Evolutionary conservation across 2,329 filamentous ascomycete genomes (phyloP).

Genomic region (Dactylellina haptotyla): DNA sequence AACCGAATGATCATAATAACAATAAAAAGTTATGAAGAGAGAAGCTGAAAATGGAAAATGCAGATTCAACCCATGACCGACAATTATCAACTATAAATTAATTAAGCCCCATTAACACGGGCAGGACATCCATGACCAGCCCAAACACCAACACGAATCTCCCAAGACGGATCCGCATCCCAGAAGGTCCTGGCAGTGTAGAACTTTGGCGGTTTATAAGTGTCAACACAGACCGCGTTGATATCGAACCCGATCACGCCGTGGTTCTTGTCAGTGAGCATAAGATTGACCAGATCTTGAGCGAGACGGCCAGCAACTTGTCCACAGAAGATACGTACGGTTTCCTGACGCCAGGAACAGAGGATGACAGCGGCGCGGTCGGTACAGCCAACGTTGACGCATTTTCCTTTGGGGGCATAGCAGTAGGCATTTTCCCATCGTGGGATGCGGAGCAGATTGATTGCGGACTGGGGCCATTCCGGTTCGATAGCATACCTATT

Average conservation of each 20-base stretch:
- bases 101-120: background rate
- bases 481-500: conserved; percentile 8
- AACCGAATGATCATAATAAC: no score
- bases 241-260: background rate
- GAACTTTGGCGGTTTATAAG: background rate
- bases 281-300: background rate
- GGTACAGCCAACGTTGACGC: conserved; percentile 12
- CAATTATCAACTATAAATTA: background rate
- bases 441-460: conserved; percentile 2
- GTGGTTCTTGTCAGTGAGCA: conserved; percentile 5
- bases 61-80: background rate
- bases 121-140: background rate
- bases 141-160: background rate
- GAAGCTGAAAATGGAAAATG: background rate
- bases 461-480: background rate
- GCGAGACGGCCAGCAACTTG: conserved; percentile 18
- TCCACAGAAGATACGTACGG: conserved; percentile 24
- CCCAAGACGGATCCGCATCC: conserved; percentile 25
- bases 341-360: background rate
- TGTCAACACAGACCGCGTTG: background rate
- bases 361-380: conserved; percentile 6
- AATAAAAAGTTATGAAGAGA: background rate
- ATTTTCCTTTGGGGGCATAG: conserved; percentile 6
- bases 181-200: conserved; percentile 9
- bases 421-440: conserved; percentile 31